Percentiles rank a stretch among this genome's conserved stretches.
Conservation (phyloP, 306 rosid genomes). For the Prunus padus region DNA sequence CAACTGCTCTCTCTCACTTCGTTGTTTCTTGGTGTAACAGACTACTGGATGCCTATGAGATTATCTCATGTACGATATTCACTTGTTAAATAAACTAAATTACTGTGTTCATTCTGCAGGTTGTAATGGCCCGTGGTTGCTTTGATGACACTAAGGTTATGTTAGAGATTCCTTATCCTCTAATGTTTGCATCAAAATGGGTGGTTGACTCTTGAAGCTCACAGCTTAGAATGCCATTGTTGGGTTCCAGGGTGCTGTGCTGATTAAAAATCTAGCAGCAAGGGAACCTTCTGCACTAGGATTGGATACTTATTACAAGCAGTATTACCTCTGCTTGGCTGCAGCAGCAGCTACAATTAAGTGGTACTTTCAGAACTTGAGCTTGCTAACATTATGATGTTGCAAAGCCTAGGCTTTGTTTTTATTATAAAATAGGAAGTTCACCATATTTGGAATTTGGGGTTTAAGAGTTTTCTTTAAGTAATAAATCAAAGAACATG, state of each 20-base stretch:
- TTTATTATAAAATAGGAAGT: not conserved
- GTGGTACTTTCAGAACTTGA: slow-evolving; percentile 57
- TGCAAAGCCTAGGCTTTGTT: not conserved
- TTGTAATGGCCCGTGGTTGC: slow-evolving; percentile 77
- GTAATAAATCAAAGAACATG: not conserved
- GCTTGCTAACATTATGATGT: slow-evolving; percentile 7
- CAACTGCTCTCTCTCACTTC: slow-evolving; percentile 11
- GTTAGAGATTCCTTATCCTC: slow-evolving; percentile 21
- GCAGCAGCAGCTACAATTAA: slow-evolving; percentile 85
- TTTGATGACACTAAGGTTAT: slow-evolving; percentile 90
- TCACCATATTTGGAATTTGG: not conserved
- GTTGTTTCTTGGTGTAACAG: not conserved
- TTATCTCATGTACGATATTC: slow-evolving; percentile 1
- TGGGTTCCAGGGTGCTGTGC: slow-evolving; percentile 75
- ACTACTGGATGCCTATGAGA: not conserved
- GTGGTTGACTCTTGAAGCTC: slow-evolving; percentile 12
- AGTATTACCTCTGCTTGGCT: slow-evolving; percentile 92
- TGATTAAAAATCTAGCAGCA: slow-evolving; percentile 75
- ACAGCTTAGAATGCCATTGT: slow-evolving; percentile 21
- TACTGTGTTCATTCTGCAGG: slow-evolving; percentile 52
- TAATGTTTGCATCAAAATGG: slow-evolving; percentile 21
- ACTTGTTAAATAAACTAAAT: slow-evolving; percentile 3
- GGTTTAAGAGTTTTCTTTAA: not conserved
- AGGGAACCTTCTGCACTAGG: slow-evolving; percentile 98
- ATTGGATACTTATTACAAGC: slow-evolving; percentile 89